These are phyloP conservation scores for Citrullus colocynthis DNA, from an alignment of 306 rosid species.

Conservation along the genomic window DNA sequence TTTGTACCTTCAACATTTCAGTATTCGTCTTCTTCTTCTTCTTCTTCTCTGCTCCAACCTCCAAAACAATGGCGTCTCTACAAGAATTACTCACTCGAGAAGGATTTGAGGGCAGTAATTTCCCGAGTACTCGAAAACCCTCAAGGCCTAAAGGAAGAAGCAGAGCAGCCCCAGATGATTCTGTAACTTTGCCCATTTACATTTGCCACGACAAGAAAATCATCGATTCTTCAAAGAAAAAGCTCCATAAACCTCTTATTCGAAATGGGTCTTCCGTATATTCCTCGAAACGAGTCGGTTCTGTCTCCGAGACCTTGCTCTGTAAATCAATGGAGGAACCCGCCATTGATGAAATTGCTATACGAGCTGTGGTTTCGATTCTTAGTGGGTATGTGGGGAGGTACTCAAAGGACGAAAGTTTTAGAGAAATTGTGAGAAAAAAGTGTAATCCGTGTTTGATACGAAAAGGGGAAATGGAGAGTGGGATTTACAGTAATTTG, in stretches of 20 bases:
- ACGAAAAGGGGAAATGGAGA: constrained; percentile 18
- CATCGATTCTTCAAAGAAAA: constrained; percentile 18
- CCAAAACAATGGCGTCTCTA: constrained; percentile 44
- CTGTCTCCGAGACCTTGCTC: constrained; percentile 26
- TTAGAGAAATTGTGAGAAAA: constrained; percentile 30
- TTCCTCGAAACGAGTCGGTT: constrained; percentile 27
- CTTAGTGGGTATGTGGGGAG: constrained; percentile 56
- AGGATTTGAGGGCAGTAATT: constrained; percentile 19
- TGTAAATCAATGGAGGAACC: constrained; percentile 31
- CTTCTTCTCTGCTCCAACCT: constrained; percentile 18
- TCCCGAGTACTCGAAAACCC: constrained; percentile 5
- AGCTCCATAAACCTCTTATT: not conserved
- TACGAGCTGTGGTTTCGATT: constrained; percentile 47
- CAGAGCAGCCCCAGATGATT: constrained; percentile 14
- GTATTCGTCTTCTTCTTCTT: not conserved
- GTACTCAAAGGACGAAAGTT: constrained; percentile 34
- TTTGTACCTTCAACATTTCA: not conserved
- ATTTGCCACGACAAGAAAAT: constrained; percentile 28
- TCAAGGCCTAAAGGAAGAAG: constrained; percentile 9
- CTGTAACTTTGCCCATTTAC: constrained; percentile 20
- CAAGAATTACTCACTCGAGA: constrained; percentile 51
- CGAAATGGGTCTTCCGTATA: constrained; percentile 23
- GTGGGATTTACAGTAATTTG: constrained; percentile 26
- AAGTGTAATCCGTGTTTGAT: constrained; percentile 45
- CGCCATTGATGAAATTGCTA: constrained; percentile 46